These are phyloP conservation scores for Ceratocystis ficicola DNA, from an alignment of 2,329 filamentous ascomycete species.

Conservation along the genomic window DNA sequence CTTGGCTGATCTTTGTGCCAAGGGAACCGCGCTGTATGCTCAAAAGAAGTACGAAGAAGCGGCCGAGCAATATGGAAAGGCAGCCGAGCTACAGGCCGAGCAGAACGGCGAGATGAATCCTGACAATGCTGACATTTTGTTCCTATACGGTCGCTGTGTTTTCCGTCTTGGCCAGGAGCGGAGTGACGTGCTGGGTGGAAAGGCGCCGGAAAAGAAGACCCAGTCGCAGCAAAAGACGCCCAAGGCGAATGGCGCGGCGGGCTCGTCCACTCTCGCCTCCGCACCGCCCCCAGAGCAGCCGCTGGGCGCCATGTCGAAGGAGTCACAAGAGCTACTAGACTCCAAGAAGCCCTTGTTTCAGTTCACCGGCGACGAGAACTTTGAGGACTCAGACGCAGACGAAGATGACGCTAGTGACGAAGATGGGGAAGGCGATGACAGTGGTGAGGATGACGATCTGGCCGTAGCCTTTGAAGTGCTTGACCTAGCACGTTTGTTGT, in stretches of 20 bases:
- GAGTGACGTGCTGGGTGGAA: slow-evolving; percentile 83
- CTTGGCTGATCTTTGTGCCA: slow-evolving; percentile 65
- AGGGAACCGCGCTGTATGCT: slow-evolving; percentile 72
- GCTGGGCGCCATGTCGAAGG: slow-evolving; percentile 29
- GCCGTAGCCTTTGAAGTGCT: slow-evolving; percentile 74
- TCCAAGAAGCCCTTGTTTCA: slow-evolving; percentile 72
- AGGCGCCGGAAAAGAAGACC: slow-evolving; percentile 47
- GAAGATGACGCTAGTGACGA: slow-evolving; percentile 36
- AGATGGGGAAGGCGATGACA: slow-evolving; percentile 40
- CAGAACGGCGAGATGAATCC: slow-evolving; percentile 85
- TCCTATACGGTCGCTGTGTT: slow-evolving; percentile 82
- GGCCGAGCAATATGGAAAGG: slow-evolving; percentile 75
- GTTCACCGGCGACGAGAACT: slow-evolving; percentile 89
- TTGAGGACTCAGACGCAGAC: slow-evolving; percentile 69
- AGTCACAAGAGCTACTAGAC: slow-evolving; percentile 23
- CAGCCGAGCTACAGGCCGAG: slow-evolving; percentile 78
- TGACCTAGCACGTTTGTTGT: slow-evolving; percentile 60
- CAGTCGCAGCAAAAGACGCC: slow-evolving; percentile 29
- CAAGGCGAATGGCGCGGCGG: slow-evolving; percentile 32
- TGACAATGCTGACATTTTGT: slow-evolving; percentile 86
- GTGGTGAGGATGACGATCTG: slow-evolving; percentile 53
- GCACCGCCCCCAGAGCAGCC: slow-evolving; percentile 30
- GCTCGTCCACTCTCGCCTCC: slow-evolving; percentile 20
- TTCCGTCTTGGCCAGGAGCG: slow-evolving; percentile 91
- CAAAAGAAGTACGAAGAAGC: slow-evolving; percentile 81